Evolutionary conservation across 305 asterid species (phyloP).

Genomic region (Fraxinus angustifolia): DNA sequence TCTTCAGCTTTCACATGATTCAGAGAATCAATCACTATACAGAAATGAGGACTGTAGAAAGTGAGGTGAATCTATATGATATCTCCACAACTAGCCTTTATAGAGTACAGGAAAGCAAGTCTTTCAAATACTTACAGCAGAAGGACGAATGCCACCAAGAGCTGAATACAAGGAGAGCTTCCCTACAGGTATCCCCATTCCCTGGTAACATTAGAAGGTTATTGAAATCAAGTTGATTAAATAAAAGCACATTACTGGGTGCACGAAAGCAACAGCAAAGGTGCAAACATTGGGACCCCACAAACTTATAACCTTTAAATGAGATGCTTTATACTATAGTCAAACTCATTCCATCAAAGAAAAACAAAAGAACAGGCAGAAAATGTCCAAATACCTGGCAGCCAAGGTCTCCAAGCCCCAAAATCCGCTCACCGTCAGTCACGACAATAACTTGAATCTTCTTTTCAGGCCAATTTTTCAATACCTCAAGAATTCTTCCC

Average conservation of each 20-base stretch:
- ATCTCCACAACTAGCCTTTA: neutral
- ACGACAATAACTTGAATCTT: conserved; percentile 55
- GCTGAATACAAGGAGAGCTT: conserved; percentile 89
- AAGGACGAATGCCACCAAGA: conserved; percentile 97
- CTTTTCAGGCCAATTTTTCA: conserved; percentile 57
- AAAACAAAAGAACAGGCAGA: neutral
- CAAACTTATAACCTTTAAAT: neutral
- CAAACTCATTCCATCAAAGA: neutral
- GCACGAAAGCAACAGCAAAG: neutral
- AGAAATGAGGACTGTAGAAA: neutral
- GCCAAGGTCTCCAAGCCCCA: conserved; percentile 62
- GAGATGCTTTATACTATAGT: neutral
- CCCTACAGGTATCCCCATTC: conserved; percentile 99
- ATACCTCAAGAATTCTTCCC: conserved; percentile 51
- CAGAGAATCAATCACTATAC: neutral
- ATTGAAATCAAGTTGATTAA: neutral
- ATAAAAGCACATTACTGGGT: neutral
- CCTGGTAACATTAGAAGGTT: conserved; percentile 44
- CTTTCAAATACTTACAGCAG: conserved; percentile 65
- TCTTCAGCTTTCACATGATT: neutral
- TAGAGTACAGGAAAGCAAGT: conserved; percentile 14
- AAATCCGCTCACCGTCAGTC: conserved; percentile 55
- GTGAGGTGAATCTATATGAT: neutral
- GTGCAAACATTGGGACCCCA: neutral
- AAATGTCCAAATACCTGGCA: conserved; percentile 39